Conservation (phyloP, 805 yeast genomes). For the Candida verbasci region DNA sequence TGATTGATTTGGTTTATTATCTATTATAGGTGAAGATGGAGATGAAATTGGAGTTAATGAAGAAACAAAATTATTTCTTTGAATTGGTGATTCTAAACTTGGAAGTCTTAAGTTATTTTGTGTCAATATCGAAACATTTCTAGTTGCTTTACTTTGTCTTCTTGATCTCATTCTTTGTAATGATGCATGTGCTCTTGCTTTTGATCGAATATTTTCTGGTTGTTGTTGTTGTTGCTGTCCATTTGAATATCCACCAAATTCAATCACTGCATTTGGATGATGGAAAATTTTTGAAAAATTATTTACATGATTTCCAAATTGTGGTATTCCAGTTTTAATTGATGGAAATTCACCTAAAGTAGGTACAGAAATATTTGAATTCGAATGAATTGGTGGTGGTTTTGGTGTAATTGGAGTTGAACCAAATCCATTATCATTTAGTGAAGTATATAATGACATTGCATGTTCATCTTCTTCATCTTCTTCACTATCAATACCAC, state of each 20-base stretch:
- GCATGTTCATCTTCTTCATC: slow-evolving; percentile 63
- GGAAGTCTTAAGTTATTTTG: slow-evolving; percentile 13
- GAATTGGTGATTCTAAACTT: slow-evolving; percentile 16
- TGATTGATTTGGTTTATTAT: slow-evolving; percentile 2
- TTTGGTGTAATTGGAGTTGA: slow-evolving; percentile 15
- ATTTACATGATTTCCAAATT: not conserved
- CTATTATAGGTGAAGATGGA: slow-evolving; percentile 15
- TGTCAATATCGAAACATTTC: slow-evolving; percentile 21
- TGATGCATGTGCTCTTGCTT: slow-evolving; percentile 65
- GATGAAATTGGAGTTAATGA: slow-evolving; percentile 3
- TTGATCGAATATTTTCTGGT: slow-evolving; percentile 36
- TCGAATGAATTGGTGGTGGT: slow-evolving; percentile 8
- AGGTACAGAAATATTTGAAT: slow-evolving; percentile 28
- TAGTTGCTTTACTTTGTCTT: slow-evolving; percentile 44
- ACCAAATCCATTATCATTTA: slow-evolving; percentile 25
- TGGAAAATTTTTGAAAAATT: not conserved
- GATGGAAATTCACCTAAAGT: slow-evolving; percentile 41
- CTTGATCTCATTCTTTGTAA: slow-evolving; percentile 56
- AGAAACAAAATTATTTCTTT: not conserved
- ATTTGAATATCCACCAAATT: not conserved
- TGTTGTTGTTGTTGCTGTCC: slow-evolving; percentile 8
- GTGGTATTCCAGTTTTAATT: slow-evolving; percentile 14
- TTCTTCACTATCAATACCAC: slow-evolving; percentile 36
- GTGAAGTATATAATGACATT: slow-evolving; percentile 60
- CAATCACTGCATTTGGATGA: slow-evolving; percentile 1